Percentiles rank a stretch among this genome's conserved stretches.
Evolutionary conservation across 345 rosid genomes (phyloP).

Genomic region (Salix caprea): DNA sequence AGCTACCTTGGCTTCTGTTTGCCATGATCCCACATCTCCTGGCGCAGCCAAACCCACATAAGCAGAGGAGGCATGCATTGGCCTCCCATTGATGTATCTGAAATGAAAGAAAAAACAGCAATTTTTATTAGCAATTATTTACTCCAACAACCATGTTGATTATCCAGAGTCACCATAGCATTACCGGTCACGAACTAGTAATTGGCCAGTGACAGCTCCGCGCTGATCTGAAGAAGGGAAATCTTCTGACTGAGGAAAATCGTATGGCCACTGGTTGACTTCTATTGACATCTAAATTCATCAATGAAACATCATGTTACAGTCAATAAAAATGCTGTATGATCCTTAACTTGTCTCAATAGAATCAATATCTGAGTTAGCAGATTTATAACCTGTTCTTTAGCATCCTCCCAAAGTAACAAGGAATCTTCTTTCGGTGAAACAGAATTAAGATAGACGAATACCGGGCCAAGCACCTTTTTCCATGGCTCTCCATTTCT

Average conservation of each 20-base stretch:
- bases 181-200: conserved; percentile 15
- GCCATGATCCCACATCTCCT: conserved; percentile 81
- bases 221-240: conserved; percentile 12
- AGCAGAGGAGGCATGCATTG: conserved; percentile 40
- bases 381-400: conserved; percentile 6
- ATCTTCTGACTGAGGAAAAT: conserved; percentile 23
- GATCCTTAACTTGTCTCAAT: background rate
- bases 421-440: background rate
- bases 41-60: conserved; percentile 71
- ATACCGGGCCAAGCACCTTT: conserved; percentile 27
- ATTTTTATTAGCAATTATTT: too few species aligned
- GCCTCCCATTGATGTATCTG: conserved; percentile 31
- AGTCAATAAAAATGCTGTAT: background rate
- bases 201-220: conserved; percentile 18
- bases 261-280: conserved; percentile 22
- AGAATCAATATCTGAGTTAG: background rate
- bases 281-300: conserved; percentile 8
- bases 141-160: too few species aligned
- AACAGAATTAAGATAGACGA: conserved; percentile 53
- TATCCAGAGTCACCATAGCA: too few species aligned
- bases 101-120: background rate
- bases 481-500: conserved; percentile 33
- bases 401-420: conserved; percentile 22
- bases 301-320: background rate
- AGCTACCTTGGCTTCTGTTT: conserved; percentile 64